Percentiles rank a stretch among this genome's conserved stretches.
Conservation (phyloP, 176 grass and related monocot species). For the Cenchrus americanus region DNA sequence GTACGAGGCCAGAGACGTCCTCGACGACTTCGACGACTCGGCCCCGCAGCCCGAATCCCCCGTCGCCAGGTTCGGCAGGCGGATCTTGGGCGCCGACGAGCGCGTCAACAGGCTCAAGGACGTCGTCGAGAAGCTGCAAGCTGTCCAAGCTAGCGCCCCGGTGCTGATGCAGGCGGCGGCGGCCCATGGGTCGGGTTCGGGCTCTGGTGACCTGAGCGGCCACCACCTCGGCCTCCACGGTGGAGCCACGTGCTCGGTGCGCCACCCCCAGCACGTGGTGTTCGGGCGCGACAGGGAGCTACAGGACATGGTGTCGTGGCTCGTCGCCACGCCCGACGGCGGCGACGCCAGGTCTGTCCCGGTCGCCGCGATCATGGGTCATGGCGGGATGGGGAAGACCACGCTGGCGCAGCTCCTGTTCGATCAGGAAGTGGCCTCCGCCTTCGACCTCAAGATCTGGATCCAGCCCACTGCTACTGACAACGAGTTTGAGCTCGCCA, state of each 20-base stretch:
- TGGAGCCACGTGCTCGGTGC: conserved; percentile 4
- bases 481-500: conserved; percentile 32
- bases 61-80: not conserved
- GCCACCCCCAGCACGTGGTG: conserved; percentile 13
- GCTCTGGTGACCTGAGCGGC: not conserved
- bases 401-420: conserved; percentile 42
- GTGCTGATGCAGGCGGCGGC: conserved; percentile 9
- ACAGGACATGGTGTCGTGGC: conserved; percentile 36
- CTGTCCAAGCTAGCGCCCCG: not conserved
- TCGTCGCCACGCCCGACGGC: not conserved
- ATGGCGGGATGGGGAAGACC: conserved; percentile 57
- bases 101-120: conserved; percentile 46
- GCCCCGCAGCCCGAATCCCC: not conserved
- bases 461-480: not conserved
- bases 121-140: conserved; percentile 21
- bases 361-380: conserved; percentile 30
- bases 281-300: conserved; percentile 45
- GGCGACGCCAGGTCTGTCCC: not conserved
- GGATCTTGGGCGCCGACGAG: conserved; percentile 35
- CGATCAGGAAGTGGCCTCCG: not conserved
- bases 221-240: not conserved
- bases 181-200: not conserved
- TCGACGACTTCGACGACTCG: conserved; percentile 46
- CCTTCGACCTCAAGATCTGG: conserved; percentile 44
- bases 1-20: conserved; percentile 49